Conservation (phyloP, 2,329 filamentous ascomycete genomes). For the Bipolaris sorokiniana region DNA sequence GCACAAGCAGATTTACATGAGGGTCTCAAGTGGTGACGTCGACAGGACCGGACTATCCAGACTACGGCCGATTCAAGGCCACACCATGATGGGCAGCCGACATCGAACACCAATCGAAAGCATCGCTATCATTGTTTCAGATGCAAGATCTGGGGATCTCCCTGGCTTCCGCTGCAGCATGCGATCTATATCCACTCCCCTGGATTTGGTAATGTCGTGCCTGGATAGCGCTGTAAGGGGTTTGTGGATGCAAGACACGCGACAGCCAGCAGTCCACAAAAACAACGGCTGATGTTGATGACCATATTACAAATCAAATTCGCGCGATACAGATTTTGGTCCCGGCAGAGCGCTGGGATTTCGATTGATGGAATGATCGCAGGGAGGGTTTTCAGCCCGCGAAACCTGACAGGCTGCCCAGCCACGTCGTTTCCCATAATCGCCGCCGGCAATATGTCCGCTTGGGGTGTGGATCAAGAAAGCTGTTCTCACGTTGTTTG, state of each 20-base stretch:
- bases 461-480: slow-evolving; percentile 1
- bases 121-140: slow-evolving; percentile 20
- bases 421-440: neutral
- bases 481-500: slow-evolving; percentile 1
- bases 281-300: neutral
- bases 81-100: slow-evolving; percentile 28
- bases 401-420: neutral
- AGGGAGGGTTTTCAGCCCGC: neutral
- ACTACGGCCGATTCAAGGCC: slow-evolving; percentile 29
- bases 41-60: slow-evolving; percentile 13
- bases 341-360: neutral
- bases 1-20: slow-evolving; percentile 5
- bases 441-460: slow-evolving; percentile 6
- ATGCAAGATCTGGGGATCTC: slow-evolving; percentile 25
- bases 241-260: slow-evolving; percentile 4
- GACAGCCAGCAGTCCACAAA: slow-evolving; percentile 1
- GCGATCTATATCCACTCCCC: slow-evolving; percentile 14
- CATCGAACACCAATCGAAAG: slow-evolving; percentile 23
- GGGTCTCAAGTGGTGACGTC: slow-evolving; percentile 35
- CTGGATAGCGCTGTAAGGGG: neutral
- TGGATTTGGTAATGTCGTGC: slow-evolving; percentile 4
- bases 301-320: neutral
- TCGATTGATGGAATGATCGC: neutral
- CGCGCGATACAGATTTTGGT: neutral
- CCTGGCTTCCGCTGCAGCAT: slow-evolving; percentile 25